Conservation (phyloP, 2,329 filamentous ascomycete genomes). For the Botryosphaeria agaves region DNA sequence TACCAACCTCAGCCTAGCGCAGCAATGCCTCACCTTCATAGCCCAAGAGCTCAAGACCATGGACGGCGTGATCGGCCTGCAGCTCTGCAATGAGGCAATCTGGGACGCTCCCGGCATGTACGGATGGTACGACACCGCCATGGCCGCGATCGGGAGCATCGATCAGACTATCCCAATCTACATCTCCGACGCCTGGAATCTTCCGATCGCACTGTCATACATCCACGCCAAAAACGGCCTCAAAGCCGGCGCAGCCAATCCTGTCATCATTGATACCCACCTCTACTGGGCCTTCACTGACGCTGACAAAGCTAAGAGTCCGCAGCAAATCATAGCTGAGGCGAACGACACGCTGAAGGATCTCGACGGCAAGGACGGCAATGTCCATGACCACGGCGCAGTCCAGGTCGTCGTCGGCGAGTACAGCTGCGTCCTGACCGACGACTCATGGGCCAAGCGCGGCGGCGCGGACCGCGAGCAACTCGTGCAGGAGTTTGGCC, state of each 20-base stretch:
- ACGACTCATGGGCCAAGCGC: constrained; percentile 27
- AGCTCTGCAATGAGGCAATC: constrained; percentile 39
- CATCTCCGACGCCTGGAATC: constrained; percentile 41
- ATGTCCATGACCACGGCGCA: constrained; percentile 31
- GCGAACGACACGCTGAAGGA: constrained; percentile 25
- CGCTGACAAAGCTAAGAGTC: constrained; percentile 30
- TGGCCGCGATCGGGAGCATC: constrained; percentile 27
- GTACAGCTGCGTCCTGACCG: constrained; percentile 38
- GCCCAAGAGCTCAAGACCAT: constrained; percentile 27
- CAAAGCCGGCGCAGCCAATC: constrained; percentile 17
- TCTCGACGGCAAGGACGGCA: constrained; percentile 29
- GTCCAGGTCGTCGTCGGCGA: constrained; percentile 37
- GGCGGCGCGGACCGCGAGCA: constrained; percentile 17
- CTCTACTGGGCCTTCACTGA: constrained; percentile 42
- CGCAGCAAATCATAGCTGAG: constrained; percentile 33
- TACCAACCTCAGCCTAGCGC: constrained; percentile 26
- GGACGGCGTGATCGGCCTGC: constrained; percentile 34
- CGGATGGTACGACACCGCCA: constrained; percentile 36
- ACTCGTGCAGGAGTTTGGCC: constrained; percentile 29
- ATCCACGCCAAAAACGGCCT: constrained; percentile 21
- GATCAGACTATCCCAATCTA: constrained; percentile 36
- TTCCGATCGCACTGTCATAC: constrained; percentile 28
- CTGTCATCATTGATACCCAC: constrained; percentile 40
- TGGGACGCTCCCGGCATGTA: constrained; percentile 35
- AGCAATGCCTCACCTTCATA: constrained; percentile 32